Evolutionary conservation across 208 protist genomes (phyloP).

Genomic region (Polymyxa betae): DNA sequence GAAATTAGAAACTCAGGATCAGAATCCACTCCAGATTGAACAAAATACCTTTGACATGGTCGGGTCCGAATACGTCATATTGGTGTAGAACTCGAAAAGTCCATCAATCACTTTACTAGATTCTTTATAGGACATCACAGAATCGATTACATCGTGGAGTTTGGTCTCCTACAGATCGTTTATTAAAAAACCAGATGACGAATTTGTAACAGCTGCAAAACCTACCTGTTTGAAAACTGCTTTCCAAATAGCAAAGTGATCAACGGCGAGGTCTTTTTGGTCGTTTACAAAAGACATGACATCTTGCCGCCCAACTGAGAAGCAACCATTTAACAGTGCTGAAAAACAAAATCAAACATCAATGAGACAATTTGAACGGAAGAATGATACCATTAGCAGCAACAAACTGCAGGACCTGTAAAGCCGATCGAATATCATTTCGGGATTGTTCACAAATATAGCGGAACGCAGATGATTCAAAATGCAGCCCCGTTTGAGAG

Average conservation of each 20-base stretch:
- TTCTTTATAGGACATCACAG: not conserved
- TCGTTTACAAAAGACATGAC: not conserved
- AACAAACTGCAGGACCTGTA: constrained; percentile 5
- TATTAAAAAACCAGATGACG: not conserved
- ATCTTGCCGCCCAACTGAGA: not conserved
- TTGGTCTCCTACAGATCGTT: not conserved
- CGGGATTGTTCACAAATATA: constrained; percentile 41
- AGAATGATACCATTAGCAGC: not conserved
- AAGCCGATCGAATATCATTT: constrained; percentile 26
- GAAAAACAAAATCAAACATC: not conserved
- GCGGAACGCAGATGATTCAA: not conserved
- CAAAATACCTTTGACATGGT: not conserved
- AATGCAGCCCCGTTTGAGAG: not conserved
- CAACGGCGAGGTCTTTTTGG: not conserved
- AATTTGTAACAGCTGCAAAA: not conserved
- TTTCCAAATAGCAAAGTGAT: not conserved
- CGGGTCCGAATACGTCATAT: constrained; percentile 2
- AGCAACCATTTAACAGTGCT: not conserved
- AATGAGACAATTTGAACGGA: not conserved
- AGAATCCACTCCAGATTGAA: not conserved
- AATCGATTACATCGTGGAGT: not conserved
- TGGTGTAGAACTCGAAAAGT: not conserved
- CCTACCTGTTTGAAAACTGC: not conserved
- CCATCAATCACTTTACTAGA: not conserved
- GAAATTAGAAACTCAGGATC: not conserved